Base-by-base conservation (phyloP, 768 basidiomycete genomes). In the Asterophora parasitica region DNA sequence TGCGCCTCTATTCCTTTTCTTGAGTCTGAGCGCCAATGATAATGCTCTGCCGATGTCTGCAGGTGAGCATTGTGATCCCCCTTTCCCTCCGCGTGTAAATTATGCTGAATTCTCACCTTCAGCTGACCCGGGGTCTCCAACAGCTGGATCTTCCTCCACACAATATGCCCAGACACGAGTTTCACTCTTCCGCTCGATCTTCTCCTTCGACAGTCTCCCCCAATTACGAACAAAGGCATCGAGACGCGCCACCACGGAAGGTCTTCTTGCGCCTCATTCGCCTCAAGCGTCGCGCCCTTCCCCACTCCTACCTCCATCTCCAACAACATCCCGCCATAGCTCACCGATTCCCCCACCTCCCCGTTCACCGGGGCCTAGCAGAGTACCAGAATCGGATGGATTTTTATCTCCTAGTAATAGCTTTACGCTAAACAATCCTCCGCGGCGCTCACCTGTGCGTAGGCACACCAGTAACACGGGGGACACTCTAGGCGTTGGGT, bases 11-110 rank as follows among this genome's bases (percentile, higher is more conserved):
- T 99, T 95, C 68, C 68, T 99, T 27, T 99, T 99, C 74, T 71
- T 99, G 49, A 95, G 92, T 60, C 72, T 99, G 44, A 94, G 91
- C 52, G 95, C 96, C 12, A 98, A 97, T 54, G 96, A 99, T 63
- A 92, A 98, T 59, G 91, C 94, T 2, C 76, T 98, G 12, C 96
- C 96, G 4, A 74, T 75, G 17, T 77, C 83, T n/a, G 63, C 77
- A 23, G 72, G 82, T 80, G 60, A 27, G n/a, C 23, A 23, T 23
- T 3, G 23, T 23, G 23, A 23, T n/a, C 30, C 30, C 3, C 12
- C 30, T 31, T 9, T 31, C 30, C 12, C 30, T 31, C 30, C 30
- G 9, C 12, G 27, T 47, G 7, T 35, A 27, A 56, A 28, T 6
- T 5, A 46, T 27, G 26, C 17, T 47, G 35, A 20, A 28, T 28